Evolutionary conservation across 1,139 yeast species (phyloP).

Genomic region (Suhomyces panamericanus): DNA sequence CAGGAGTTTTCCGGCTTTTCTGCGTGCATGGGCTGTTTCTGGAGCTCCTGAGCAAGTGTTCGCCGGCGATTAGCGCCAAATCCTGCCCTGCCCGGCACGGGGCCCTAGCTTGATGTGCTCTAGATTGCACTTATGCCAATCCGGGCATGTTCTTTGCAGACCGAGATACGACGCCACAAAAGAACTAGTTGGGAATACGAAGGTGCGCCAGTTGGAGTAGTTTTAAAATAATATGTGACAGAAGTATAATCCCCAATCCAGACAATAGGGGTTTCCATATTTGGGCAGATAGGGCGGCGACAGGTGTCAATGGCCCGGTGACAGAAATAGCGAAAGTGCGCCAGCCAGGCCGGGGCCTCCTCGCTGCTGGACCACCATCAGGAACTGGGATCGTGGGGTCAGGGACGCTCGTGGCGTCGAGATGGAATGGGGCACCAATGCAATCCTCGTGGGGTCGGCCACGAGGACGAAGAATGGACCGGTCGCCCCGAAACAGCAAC

Average conservation of each 20-base stretch:
- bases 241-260: constrained; percentile 1
- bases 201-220: neutral
- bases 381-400: too few relatives aligned
- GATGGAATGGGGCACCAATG: too few relatives aligned
- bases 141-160: constrained; percentile 4
- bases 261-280: neutral
- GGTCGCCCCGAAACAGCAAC: neutral
- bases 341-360: too few relatives aligned
- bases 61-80: neutral
- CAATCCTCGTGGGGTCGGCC: neutral
- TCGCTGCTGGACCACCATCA: neutral
- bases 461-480: neutral
- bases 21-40: too few relatives aligned
- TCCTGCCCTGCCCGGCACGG: neutral
- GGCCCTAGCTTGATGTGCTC: neutral
- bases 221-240: constrained; percentile 6
- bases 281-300: too few relatives aligned
- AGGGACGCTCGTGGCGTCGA: too few relatives aligned
- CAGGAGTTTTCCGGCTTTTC: neutral
- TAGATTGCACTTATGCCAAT: neutral
- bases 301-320: too few relatives aligned
- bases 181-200: constrained; percentile 1
- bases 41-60: neutral
- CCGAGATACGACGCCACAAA: constrained; percentile 5
- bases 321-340: too few relatives aligned